Evolutionary conservation across 2,329 filamentous ascomycete species (phyloP).

Genomic region (Mariannaea sp.): DNA sequence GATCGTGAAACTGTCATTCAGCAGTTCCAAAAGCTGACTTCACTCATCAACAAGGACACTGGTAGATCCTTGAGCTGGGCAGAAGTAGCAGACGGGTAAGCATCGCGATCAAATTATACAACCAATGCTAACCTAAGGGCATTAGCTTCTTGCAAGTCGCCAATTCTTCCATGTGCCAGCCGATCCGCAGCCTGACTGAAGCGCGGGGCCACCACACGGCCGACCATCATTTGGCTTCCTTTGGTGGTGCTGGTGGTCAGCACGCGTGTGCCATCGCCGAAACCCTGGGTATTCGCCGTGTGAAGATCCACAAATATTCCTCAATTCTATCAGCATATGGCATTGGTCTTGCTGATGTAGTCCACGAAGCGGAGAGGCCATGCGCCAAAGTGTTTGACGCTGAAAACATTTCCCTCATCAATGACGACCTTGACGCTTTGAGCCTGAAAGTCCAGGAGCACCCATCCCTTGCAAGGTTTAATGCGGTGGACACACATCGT

Average conservation of each 20-base stretch:
- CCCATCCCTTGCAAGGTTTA: too few relatives aligned
- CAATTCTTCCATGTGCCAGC: constrained; percentile 89
- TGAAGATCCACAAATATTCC: constrained; percentile 50
- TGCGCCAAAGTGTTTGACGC: constrained; percentile 31
- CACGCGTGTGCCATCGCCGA: constrained; percentile 48
- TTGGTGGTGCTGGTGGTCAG: constrained; percentile 45
- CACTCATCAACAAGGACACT: too few relatives aligned
- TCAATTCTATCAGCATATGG: constrained; percentile 52
- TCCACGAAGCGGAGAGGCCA: constrained; percentile 42
- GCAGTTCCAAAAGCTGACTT: too few relatives aligned
- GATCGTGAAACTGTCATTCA: constrained; percentile 72
- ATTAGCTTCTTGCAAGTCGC: constrained; percentile 82
- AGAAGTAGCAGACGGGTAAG: too few relatives aligned
- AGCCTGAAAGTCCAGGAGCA: too few relatives aligned
- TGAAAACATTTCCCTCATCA: too few relatives aligned
- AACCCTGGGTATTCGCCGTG: constrained; percentile 45
- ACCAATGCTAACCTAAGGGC: neutral
- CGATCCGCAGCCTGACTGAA: constrained; percentile 86
- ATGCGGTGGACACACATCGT: too few relatives aligned
- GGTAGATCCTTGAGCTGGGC: too few relatives aligned
- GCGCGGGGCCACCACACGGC: constrained; percentile 72
- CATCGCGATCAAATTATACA: constrained; percentile 48
- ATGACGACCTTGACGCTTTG: too few relatives aligned
- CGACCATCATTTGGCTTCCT: constrained; percentile 43
- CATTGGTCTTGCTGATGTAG: constrained; percentile 48